Conservation (phyloP, 2,329 filamentous ascomycete genomes). For the Pyrenophora tritici-repentis region DNA sequence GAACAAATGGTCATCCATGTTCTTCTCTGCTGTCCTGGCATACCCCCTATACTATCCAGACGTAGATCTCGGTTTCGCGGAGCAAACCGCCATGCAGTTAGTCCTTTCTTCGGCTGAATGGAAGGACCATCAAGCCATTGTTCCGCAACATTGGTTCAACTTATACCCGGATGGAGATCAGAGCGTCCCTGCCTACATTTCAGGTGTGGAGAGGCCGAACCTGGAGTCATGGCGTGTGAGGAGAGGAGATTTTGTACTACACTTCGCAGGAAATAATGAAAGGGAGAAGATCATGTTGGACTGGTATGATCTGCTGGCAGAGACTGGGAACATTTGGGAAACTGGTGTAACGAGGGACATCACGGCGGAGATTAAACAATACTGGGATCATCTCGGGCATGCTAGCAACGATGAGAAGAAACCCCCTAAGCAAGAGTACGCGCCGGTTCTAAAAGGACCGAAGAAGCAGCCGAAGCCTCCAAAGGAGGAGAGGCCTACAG, state of each 20-base stretch:
- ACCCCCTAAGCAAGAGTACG: too few species aligned
- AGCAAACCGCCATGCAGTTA: constrained; percentile 50
- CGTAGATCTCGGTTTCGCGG: constrained; percentile 40
- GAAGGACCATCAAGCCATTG: constrained; percentile 36
- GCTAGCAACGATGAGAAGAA: neutral
- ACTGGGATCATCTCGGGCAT: constrained; percentile 17
- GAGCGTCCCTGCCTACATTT: constrained; percentile 23
- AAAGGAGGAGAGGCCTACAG: too few species aligned
- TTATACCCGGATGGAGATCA: constrained; percentile 44
- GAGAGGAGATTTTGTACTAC: constrained; percentile 50
- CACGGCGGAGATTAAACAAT: constrained; percentile 29
- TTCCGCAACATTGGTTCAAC: constrained; percentile 54
- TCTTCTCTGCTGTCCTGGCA: constrained; percentile 48
- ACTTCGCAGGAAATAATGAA: constrained; percentile 48
- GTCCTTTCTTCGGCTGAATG: constrained; percentile 44
- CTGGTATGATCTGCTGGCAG: constrained; percentile 35
- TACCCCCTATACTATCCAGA: constrained; percentile 48
- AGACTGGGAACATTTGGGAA: constrained; percentile 31
- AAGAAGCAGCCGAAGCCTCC: too few species aligned
- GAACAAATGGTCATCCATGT: constrained; percentile 45
- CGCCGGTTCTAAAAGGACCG: too few species aligned
- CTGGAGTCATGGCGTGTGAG: constrained; percentile 45
- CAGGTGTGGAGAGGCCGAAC: constrained; percentile 45
- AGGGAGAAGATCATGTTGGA: constrained; percentile 45
- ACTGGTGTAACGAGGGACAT: constrained; percentile 29